phyloP scores from a whole-genome alignment of 148 eudicot genomes.

The Fallopia convolvulus region DNA sequence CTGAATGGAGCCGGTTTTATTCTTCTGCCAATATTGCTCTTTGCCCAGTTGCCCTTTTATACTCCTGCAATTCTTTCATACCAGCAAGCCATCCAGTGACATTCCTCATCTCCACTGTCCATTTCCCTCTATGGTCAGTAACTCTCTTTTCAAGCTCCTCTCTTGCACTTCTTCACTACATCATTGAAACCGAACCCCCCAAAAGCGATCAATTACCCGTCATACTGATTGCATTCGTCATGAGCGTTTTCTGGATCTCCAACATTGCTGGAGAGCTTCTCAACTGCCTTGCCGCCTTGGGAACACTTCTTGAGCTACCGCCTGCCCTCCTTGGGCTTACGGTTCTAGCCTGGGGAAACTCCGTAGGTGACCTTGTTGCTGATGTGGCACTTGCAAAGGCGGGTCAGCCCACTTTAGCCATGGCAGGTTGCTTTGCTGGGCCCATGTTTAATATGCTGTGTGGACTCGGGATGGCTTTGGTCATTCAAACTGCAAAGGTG shows the following conservation, averaged over 20 bases:
- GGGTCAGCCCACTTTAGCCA: constrained; percentile 94
- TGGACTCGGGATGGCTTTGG: constrained; percentile 87
- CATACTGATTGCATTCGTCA: constrained; percentile 56
- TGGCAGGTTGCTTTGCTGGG: constrained; percentile 98
- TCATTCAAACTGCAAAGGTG: constrained; percentile 59
- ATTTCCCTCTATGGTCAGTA: constrained; percentile 73
- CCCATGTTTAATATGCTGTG: constrained; percentile 97
- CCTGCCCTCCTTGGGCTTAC: constrained; percentile 83
- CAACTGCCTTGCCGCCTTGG: constrained; percentile 77
- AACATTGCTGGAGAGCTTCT: constrained; percentile 81
- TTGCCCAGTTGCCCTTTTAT: constrained; percentile 73
- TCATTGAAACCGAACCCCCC: constrained; percentile 74
- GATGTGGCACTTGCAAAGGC: constrained; percentile 96
- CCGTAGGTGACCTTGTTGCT: constrained; percentile 94
- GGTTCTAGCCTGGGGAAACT: constrained; percentile 94
- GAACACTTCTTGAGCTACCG: constrained; percentile 57
- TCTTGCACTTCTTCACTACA: constrained; percentile 63
- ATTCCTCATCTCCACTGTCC: constrained; percentile 52
- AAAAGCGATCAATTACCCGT: constrained; percentile 60
- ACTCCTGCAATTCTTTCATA: constrained; percentile 75
- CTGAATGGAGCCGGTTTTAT: constrained; percentile 81
- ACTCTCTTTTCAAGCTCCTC: constrained; percentile 58
- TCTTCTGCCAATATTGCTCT: constrained; percentile 80
- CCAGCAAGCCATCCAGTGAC: constrained; percentile 55
- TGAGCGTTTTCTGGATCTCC: constrained; percentile 99